Base-by-base conservation (phyloP, 129 eudicot species). In the Sambucus nigra region DNA sequence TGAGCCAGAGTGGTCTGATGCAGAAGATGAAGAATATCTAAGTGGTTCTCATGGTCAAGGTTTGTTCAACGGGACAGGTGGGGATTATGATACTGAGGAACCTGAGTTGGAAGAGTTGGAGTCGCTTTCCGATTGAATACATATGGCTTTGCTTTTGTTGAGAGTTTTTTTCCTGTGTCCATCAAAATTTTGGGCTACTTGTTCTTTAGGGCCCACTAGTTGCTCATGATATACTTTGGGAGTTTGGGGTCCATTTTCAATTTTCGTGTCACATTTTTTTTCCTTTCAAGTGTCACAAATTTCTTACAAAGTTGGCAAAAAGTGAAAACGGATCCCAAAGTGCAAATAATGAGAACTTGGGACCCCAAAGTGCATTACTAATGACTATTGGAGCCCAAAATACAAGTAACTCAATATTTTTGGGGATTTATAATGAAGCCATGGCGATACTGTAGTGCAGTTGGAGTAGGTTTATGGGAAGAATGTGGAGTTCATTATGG, bases 21-120 rank as follows among this genome's bases (percentile, higher is more conserved):
- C 72, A 57, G 98, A 85, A 29, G 87, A 77, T 33, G 93, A 89
- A 42, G 98, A 80, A 2, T 93, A 84, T 64, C 58, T 20, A 41
- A 60, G 47, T 25, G 70, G 77, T 27, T 62, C 63, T 33, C 83
- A 55, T 13, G 80, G 67, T 1, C 70, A 57, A 69, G 47, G 23
- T 59, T 44, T 55, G 23, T 48, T 51, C 14, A 81, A 89, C 21
- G 81, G 70, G 53, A 85, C 95, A 21, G 66, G 38, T 56, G 51
- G 35, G 24, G 98, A 85, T 28, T 65, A 76, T 56, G 95, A 84
- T n/a, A 51, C 74, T 51, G 98, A 85, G 27, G 86, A 77, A 63
- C 88, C 98, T 3, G 95, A 85, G 72, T 67, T 91, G 79, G 94
- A 81, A 49, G 94, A 81, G 72, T 57, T 91, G 72, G 94, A 81